Percentiles rank a stretch among this genome's conserved stretches.
These are phyloP conservation scores for Penicillium waksmanii DNA, from an alignment of 495 filamentous ascomycete species.

Conservation along the genomic window DNA sequence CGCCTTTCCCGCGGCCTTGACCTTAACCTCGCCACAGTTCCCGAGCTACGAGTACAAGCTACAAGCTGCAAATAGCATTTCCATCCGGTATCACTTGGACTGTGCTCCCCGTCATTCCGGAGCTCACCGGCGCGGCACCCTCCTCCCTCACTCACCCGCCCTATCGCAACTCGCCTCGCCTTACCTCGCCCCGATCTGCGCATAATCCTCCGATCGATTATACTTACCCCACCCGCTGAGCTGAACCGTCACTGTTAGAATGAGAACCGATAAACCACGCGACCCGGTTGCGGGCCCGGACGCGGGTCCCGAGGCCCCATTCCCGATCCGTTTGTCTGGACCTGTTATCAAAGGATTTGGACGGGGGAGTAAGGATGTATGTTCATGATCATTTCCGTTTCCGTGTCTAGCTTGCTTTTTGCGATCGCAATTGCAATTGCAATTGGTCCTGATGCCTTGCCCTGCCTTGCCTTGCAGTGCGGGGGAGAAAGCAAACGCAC, in stretches of 20 bases:
- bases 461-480: too few relatives aligned
- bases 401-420: not conserved
- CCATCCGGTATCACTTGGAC: not conserved
- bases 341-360: constrained; percentile 92
- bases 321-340: constrained; percentile 79
- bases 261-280: constrained; percentile 53
- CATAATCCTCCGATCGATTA: not conserved
- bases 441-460: too few relatives aligned
- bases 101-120: not conserved
- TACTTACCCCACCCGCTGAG: not conserved
- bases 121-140: constrained; percentile 8
- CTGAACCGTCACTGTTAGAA: constrained; percentile 14
- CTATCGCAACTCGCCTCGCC: not conserved
- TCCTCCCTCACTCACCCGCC: constrained; percentile 7
- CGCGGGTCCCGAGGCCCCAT: constrained; percentile 72
- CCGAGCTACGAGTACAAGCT: not conserved
- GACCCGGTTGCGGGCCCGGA: constrained; percentile 69
- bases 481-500: too few relatives aligned
- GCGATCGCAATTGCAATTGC: not conserved
- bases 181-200: not conserved
- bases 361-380: constrained; percentile 83
- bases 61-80: not conserved
- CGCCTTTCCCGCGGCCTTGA: constrained; percentile 1
- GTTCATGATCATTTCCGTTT: not conserved
- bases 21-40: too few relatives aligned